Evolutionary conservation across 164 flowering plant species (phyloP).

Genomic region (Kingdonia uniflora): DNA sequence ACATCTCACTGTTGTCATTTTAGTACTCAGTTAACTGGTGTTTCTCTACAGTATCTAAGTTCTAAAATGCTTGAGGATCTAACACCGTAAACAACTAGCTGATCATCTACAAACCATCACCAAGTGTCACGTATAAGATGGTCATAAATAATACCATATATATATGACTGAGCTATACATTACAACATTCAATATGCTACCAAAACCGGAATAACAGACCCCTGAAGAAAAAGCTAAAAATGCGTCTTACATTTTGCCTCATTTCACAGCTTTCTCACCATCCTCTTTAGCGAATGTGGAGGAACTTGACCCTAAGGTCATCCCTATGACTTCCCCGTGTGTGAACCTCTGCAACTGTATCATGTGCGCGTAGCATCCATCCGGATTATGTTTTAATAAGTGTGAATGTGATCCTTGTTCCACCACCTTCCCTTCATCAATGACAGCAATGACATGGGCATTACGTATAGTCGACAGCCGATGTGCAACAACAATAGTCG

Average conservation of each 20-base stretch:
- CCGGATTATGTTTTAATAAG: constrained; percentile 66
- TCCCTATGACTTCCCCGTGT: constrained; percentile 46
- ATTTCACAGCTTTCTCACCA: constrained; percentile 20
- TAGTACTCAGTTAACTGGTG: no score
- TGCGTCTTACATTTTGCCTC: not conserved
- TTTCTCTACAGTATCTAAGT: no score
- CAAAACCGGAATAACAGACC: not conserved
- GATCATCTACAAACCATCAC: no score
- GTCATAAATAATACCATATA: no score
- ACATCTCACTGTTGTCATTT: no score
- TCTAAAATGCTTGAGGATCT: no score
- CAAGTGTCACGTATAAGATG: no score
- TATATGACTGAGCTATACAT: not conserved
- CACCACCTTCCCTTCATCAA: constrained; percentile 91
- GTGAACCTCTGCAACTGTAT: constrained; percentile 81
- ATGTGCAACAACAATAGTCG: constrained; percentile 86
- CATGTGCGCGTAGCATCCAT: constrained; percentile 87
- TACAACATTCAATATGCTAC: not conserved
- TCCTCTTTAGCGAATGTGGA: constrained; percentile 32
- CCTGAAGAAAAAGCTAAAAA: not conserved
- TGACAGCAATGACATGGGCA: constrained; percentile 83
- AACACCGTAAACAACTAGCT: no score
- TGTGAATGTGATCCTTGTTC: constrained; percentile 95
- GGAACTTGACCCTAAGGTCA: constrained; percentile 44
- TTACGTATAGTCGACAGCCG: constrained; percentile 76